Evolutionary conservation across 2,329 filamentous ascomycete species (phyloP).

Genomic region (Thelonectria olida): DNA sequence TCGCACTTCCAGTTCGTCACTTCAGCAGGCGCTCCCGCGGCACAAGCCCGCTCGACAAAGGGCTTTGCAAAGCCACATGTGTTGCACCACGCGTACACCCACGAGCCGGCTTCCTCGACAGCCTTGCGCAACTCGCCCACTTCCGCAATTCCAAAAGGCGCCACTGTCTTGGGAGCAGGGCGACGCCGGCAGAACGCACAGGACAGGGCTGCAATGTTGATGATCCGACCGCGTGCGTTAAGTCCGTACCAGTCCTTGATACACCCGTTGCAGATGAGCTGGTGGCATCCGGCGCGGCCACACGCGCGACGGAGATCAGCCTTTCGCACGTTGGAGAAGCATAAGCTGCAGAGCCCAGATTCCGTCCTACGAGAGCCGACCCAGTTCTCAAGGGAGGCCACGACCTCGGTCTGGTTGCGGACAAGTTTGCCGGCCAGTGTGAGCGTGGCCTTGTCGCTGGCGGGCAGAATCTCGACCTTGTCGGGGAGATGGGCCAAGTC

Average conservation of each 20-base stretch:
- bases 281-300: slow-evolving; percentile 54
- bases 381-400: slow-evolving; percentile 47
- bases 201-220: slow-evolving; percentile 58
- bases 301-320: slow-evolving; percentile 52
- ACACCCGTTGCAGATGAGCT: slow-evolving; percentile 54
- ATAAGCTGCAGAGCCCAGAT: slow-evolving; percentile 54
- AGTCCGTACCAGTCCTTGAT: slow-evolving; percentile 56
- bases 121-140: slow-evolving; percentile 51
- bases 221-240: slow-evolving; percentile 52
- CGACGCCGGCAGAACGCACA: slow-evolving; percentile 61
- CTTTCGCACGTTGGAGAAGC: slow-evolving; percentile 52
- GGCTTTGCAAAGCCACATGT: slow-evolving; percentile 53
- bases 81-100: slow-evolving; percentile 60
- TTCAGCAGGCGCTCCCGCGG: slow-evolving; percentile 49
- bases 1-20: slow-evolving; percentile 53
- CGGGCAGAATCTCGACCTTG: slow-evolving; percentile 49
- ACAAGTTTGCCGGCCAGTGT: slow-evolving; percentile 52
- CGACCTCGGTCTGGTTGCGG: slow-evolving; percentile 50
- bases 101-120: slow-evolving; percentile 50
- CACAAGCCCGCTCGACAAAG: slow-evolving; percentile 55
- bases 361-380: slow-evolving; percentile 50
- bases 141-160: slow-evolving; percentile 48
- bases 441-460: slow-evolving; percentile 29
- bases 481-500: slow-evolving; percentile 46
- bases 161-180: slow-evolving; percentile 49